phyloP scores from a whole-genome alignment of 2,329 filamentous ascomycete species.

The Hypoxylon sp. region DNA sequence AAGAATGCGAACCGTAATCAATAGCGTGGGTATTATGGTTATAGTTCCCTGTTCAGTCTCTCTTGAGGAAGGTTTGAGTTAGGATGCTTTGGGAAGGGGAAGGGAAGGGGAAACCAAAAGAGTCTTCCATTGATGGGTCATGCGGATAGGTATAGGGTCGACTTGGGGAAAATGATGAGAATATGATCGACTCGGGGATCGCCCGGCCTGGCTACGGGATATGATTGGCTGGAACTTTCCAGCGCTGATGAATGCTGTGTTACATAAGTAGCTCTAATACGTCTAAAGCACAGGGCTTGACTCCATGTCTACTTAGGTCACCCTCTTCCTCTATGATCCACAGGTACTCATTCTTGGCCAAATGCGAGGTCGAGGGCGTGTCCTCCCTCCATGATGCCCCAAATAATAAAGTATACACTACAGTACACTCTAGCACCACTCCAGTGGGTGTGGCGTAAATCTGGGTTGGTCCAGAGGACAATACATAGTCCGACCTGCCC shows the following conservation, averaged over 20 bases:
- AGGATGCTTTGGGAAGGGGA: not conserved
- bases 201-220: not conserved
- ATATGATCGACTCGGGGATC: conserved; percentile 10
- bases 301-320: too few relatives aligned
- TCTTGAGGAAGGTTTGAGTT: not conserved
- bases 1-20: not conserved
- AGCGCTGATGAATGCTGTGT: too few relatives aligned
- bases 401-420: too few relatives aligned
- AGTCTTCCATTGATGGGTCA: conserved; percentile 3
- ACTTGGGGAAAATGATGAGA: conserved; percentile 22
- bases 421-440: too few relatives aligned
- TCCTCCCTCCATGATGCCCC: too few relatives aligned
- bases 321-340: too few relatives aligned
- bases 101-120: not conserved
- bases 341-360: too few relatives aligned
- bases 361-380: too few relatives aligned
- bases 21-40: not conserved
- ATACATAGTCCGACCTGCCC: too few relatives aligned
- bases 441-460: too few relatives aligned
- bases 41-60: not conserved
- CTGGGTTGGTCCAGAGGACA: not conserved
- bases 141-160: conserved; percentile 2
- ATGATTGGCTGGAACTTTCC: not conserved
- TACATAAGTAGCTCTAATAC: not conserved
- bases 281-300: too few relatives aligned